Percentiles rank a stretch among this genome's conserved stretches.
These are phyloP conservation scores for Kockiozyma suomiensis DNA, from an alignment of 805 yeast species.

Conservation along the genomic window DNA sequence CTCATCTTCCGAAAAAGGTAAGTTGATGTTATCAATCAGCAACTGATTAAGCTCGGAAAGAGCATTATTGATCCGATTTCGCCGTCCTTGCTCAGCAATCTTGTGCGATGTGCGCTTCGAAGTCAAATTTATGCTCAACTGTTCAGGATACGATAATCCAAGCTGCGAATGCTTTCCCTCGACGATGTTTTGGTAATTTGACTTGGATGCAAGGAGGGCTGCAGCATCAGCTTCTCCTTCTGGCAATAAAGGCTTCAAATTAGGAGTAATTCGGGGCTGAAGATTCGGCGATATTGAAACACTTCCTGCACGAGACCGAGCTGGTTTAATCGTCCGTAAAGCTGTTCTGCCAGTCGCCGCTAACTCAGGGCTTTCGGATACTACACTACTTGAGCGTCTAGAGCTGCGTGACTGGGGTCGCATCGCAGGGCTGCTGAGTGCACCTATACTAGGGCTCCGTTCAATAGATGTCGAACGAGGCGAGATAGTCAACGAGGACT, in stretches of 20 bases:
- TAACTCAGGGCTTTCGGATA: slow-evolving; percentile 8
- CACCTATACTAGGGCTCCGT: slow-evolving; percentile 3
- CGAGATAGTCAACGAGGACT: slow-evolving; percentile 20
- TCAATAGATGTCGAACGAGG: slow-evolving; percentile 13
- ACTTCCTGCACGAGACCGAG: slow-evolving; percentile 35
- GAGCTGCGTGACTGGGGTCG: slow-evolving; percentile 14
- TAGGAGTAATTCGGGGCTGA: slow-evolving; percentile 31
- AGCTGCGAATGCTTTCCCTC: slow-evolving; percentile 49
- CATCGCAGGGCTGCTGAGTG: slow-evolving; percentile 23
- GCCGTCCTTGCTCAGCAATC: slow-evolving; percentile 92
- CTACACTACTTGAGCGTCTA: slow-evolving; percentile 21
- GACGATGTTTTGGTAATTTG: slow-evolving; percentile 49
- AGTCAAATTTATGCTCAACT: slow-evolving; percentile 44
- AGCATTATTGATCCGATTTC: slow-evolving; percentile 89
- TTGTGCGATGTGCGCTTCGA: slow-evolving; percentile 76
- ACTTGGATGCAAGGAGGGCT: slow-evolving; percentile 44
- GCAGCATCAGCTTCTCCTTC: slow-evolving; percentile 31
- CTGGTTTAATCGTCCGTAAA: slow-evolving; percentile 36
- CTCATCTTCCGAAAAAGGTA: slow-evolving; percentile 38
- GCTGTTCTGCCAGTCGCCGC: slow-evolving; percentile 16
- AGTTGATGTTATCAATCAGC: slow-evolving; percentile 52
- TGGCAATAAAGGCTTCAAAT: slow-evolving; percentile 28
- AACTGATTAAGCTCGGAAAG: slow-evolving; percentile 70
- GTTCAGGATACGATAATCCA: slow-evolving; percentile 48
- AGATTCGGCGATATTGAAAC: slow-evolving; percentile 32